Evolutionary conservation across 139 green algal species (phyloP).

Genomic region (Choricystis sp.): DNA sequence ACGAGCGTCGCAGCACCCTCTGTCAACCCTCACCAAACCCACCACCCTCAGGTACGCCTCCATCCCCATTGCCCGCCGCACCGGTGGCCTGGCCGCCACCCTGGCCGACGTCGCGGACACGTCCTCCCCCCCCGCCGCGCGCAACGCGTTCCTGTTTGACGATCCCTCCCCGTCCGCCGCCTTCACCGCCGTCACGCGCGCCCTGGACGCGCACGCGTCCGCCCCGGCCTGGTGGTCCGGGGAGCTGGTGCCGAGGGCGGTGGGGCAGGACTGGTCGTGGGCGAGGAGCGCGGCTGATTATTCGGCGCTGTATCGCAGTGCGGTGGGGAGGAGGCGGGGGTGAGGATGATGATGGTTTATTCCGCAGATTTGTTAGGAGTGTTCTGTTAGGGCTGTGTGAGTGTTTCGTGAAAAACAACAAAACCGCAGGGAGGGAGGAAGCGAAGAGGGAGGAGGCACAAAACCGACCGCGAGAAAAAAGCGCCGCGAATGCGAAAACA

Average conservation of each 20-base stretch:
- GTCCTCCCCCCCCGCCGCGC: no score
- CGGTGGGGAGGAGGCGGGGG: not conserved
- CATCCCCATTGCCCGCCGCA: conserved; percentile 49
- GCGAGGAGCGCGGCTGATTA: not conserved
- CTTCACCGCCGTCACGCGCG: not conserved
- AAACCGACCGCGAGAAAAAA: no score
- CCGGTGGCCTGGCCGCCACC: conserved; percentile 73
- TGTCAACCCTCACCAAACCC: not conserved
- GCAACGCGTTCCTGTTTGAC: conserved; percentile 79
- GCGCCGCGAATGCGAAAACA: no score
- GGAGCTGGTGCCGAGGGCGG: not conserved
- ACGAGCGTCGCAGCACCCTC: no score
- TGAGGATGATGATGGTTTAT: no score
- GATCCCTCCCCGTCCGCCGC: conserved; percentile 5
- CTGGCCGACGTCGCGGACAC: conserved; percentile 46
- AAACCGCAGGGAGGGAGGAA: no score
- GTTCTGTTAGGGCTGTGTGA: no score
- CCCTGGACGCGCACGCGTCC: not conserved
- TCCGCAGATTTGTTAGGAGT: no score
- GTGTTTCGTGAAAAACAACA: no score
- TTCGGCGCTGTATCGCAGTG: not conserved
- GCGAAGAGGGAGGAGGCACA: no score
- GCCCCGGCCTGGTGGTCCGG: not conserved
- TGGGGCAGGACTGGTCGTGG: not conserved
- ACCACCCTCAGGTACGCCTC: conserved; percentile 51